These are phyloP conservation scores for Pleurotus citrinopileatus DNA, from an alignment of 768 basidiomycete genomes.

Conservation along the genomic window DNA sequence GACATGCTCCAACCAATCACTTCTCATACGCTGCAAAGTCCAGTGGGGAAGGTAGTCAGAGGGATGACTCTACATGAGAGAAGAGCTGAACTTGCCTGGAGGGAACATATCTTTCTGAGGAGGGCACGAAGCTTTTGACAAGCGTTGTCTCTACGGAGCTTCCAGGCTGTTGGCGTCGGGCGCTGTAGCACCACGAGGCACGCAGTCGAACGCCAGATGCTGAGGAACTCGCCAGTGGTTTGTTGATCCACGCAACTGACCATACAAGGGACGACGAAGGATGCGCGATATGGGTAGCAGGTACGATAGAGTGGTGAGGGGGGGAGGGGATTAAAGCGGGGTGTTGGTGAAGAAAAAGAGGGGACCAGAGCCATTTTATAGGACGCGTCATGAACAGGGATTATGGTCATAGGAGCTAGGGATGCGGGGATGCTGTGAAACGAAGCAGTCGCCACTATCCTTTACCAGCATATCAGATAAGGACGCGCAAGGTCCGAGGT, in stretches of 20 bases:
- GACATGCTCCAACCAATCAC: slow-evolving; percentile 6
- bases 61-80: no score
- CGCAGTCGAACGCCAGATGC: slow-evolving; percentile 8
- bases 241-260: background rate
- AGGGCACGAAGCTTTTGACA: background rate
- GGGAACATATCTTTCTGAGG: slow-evolving; percentile 1
- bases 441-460: background rate
- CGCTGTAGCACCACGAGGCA: slow-evolving; percentile 2
- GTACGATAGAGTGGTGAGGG: background rate
- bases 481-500: background rate
- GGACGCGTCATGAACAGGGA: no score
- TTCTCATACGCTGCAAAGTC: background rate
- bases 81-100: background rate
- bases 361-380: no score
- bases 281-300: background rate
- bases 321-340: background rate
- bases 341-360: no score
- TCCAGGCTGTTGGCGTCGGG: background rate
- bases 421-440: no score
- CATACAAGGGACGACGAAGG: background rate
- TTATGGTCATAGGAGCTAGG: no score
- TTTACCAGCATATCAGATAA: background rate
- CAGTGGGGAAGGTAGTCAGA: background rate
- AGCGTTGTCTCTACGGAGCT: slow-evolving; percentile 5
- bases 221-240: slow-evolving; percentile 6